These are phyloP conservation scores for Monilinia vaccinii-corymbosi DNA, from an alignment of 2,329 filamentous ascomycete genomes.

Conservation along the genomic window DNA sequence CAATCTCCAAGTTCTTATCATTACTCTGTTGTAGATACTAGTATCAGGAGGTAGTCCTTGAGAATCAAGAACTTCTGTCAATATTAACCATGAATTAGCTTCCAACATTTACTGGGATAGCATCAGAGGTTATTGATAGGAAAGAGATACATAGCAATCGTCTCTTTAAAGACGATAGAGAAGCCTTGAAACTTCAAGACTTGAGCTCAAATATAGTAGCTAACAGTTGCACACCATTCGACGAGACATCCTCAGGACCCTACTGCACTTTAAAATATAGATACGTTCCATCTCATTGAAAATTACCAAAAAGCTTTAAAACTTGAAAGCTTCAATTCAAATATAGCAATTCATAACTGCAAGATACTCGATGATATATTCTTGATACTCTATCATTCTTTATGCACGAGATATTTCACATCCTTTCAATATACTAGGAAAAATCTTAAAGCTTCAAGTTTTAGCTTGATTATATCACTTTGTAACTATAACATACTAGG, in stretches of 20 bases:
- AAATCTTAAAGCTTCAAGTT: fast-evolving
- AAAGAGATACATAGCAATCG: background rate
- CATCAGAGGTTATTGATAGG: background rate
- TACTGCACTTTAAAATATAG: background rate
- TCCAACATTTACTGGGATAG: background rate
- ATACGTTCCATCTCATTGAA: background rate
- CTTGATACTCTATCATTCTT: no score
- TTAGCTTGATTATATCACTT: background rate
- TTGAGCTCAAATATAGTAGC: background rate
- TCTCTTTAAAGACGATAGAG: background rate
- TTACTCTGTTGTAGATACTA: no score
- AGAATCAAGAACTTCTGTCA: background rate
- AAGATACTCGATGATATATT: background rate
- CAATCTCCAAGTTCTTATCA: background rate
- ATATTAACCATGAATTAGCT: background rate
- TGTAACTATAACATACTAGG: background rate
- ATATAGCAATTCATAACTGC: background rate
- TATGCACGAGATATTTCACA: background rate
- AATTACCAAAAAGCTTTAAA: background rate
- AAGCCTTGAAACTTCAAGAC: fast-evolving
- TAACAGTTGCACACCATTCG: background rate
- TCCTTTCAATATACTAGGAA: no score
- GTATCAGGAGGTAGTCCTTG: background rate
- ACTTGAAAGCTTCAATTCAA: background rate
- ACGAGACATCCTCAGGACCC: no score